Conservation (phyloP, 2,329 filamentous ascomycete species). For the Beauveria bassiana region DNA sequence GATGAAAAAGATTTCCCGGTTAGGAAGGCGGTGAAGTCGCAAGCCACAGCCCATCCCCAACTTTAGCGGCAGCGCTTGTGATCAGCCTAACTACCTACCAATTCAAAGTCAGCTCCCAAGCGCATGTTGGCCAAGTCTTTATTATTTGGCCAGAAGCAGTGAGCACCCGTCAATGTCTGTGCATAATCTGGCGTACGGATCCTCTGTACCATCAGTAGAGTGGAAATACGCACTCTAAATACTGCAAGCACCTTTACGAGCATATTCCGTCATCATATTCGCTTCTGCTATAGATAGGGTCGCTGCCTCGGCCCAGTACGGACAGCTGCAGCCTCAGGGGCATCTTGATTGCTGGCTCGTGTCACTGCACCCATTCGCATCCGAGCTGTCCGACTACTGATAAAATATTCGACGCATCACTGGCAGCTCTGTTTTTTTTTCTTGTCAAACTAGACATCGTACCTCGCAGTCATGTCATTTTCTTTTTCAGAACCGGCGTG, state of each 20-base stretch:
- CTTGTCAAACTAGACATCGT: not conserved
- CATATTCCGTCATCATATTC: not conserved
- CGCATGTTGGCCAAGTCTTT: too few relatives aligned
- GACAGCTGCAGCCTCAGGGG: not conserved
- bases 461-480: not conserved
- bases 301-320: not conserved
- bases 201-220: too few relatives aligned
- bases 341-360: not conserved
- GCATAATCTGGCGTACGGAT: too few relatives aligned
- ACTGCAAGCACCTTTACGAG: too few relatives aligned
- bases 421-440: not conserved
- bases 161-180: too few relatives aligned
- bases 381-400: not conserved
- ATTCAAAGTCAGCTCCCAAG: too few relatives aligned
- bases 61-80: too few relatives aligned
- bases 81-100: too few relatives aligned
- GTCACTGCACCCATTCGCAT: not conserved
- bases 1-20: not conserved
- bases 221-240: too few relatives aligned
- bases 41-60: not conserved
- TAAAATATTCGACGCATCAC: not conserved
- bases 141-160: too few relatives aligned
- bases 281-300: not conserved
- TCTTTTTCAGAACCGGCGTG: not conserved
- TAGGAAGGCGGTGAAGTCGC: slow-evolving; percentile 13